Percentiles rank a stretch among this genome's conserved stretches.
phyloP scores from a whole-genome alignment of 768 basidiomycete genomes.

The Leccinum ochraceum region DNA sequence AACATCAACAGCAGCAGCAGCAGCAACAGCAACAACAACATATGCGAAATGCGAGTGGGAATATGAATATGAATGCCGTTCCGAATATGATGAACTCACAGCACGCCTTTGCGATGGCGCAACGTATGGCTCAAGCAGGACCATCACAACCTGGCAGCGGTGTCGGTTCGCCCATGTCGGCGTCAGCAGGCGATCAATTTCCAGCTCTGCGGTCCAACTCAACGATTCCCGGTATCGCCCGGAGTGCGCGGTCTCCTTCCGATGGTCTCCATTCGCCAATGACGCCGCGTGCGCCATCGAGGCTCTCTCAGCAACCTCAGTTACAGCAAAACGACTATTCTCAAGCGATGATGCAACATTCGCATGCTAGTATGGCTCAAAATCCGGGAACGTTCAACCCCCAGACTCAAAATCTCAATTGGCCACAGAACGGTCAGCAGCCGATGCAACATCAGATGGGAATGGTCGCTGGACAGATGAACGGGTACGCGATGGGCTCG shows the following conservation, averaged over 20 bases:
- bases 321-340: conserved; percentile 48
- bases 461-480: conserved; percentile 39
- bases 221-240: conserved; percentile 71
- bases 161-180: conserved; percentile 45
- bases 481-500: conserved; percentile 36
- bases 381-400: conserved; percentile 27
- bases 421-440: conserved; percentile 58
- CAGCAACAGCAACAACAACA: conserved; percentile 28
- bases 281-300: conserved; percentile 39
- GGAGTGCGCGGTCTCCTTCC: conserved; percentile 75
- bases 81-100: conserved; percentile 37
- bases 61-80: conserved; percentile 26
- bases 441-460: conserved; percentile 43
- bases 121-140: conserved; percentile 45
- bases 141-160: conserved; percentile 30
- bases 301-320: conserved; percentile 44
- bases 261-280: conserved; percentile 53
- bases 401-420: conserved; percentile 43
- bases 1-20: conserved; percentile 7
- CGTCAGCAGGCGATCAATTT: conserved; percentile 42
- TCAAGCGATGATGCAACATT: conserved; percentile 38
- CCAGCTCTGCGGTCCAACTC: conserved; percentile 58
- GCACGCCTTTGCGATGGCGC: conserved; percentile 41
- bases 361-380: conserved; percentile 35
- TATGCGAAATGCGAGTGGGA: conserved; percentile 30